Conservation (phyloP, 306 rosid genomes). For the Cucurbita moschata region DNA sequence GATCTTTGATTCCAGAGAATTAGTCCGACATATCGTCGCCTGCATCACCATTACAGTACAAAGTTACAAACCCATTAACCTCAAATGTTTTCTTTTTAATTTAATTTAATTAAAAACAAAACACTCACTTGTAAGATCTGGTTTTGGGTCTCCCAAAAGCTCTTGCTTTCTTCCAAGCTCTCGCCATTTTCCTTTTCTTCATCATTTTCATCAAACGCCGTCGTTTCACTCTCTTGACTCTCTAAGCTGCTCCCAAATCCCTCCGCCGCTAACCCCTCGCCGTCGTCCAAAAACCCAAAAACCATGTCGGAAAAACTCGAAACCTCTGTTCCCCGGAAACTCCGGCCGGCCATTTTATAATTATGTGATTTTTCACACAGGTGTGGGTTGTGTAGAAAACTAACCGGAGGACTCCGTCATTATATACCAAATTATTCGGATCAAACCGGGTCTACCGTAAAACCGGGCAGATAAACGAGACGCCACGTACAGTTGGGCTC, state of each 20-base stretch:
- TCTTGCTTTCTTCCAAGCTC: slow-evolving; percentile 17
- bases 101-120: neutral
- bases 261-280: slow-evolving; percentile 6
- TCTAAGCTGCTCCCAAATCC: slow-evolving; percentile 19
- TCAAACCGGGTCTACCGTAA: slow-evolving; percentile 12
- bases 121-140: slow-evolving; percentile 43
- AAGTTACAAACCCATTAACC: neutral
- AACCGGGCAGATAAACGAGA: slow-evolving; percentile 6
- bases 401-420: neutral
- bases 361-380: neutral
- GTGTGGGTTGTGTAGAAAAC: neutral
- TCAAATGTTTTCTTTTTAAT: neutral
- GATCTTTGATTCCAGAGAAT: slow-evolving; percentile 35
- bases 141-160: slow-evolving; percentile 58
- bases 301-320: slow-evolving; percentile 33
- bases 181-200: neutral
- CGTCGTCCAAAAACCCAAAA: slow-evolving; percentile 33
- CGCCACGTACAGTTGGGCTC: slow-evolving; percentile 40
- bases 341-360: neutral
- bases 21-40: slow-evolving; percentile 36
- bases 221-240: slow-evolving; percentile 8
- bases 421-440: slow-evolving; percentile 13
- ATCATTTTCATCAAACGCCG: slow-evolving; percentile 20
- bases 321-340: neutral
- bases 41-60: slow-evolving; percentile 2